Percentiles rank a stretch among this genome's conserved stretches.
phyloP scores from a whole-genome alignment of 1,139 yeast genomes.

The Suhomyces wounanorum region DNA sequence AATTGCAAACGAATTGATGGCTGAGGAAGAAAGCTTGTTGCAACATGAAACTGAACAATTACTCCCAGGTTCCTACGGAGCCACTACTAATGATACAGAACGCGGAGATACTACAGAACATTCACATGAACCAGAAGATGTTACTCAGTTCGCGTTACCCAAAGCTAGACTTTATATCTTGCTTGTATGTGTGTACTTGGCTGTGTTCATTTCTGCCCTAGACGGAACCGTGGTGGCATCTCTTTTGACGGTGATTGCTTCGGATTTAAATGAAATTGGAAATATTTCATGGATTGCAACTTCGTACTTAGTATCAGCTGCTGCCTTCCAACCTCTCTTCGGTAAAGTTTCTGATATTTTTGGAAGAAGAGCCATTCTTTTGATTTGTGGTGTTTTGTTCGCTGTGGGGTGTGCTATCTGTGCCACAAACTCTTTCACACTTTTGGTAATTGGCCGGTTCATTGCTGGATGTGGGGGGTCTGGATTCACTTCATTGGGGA shows the following conservation, averaged over 20 bases:
- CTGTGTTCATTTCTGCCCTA: conserved; percentile 45
- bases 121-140: conserved; percentile 1
- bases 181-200: conserved; percentile 39
- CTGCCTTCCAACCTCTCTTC: conserved; percentile 67
- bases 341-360: conserved; percentile 87
- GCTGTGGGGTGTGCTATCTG: conserved; percentile 45
- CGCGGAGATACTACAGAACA: background rate
- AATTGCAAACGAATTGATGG: conserved; percentile 51
- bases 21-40: conserved; percentile 32
- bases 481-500: conserved; percentile 52
- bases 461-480: conserved; percentile 62
- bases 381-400: conserved; percentile 39
- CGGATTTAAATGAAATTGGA: conserved; percentile 43
- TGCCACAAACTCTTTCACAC: conserved; percentile 39
- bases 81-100: background rate
- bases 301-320: conserved; percentile 39
- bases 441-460: conserved; percentile 60
- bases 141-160: conserved; percentile 35
- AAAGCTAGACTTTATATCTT: conserved; percentile 32
- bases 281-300: conserved; percentile 53
- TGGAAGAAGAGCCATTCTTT: conserved; percentile 59
- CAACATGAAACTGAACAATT: background rate
- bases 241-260: conserved; percentile 43
- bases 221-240: conserved; percentile 51
- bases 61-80: background rate